Base-by-base conservation (phyloP, 805 yeast species). In the Candida maesae region DNA sequence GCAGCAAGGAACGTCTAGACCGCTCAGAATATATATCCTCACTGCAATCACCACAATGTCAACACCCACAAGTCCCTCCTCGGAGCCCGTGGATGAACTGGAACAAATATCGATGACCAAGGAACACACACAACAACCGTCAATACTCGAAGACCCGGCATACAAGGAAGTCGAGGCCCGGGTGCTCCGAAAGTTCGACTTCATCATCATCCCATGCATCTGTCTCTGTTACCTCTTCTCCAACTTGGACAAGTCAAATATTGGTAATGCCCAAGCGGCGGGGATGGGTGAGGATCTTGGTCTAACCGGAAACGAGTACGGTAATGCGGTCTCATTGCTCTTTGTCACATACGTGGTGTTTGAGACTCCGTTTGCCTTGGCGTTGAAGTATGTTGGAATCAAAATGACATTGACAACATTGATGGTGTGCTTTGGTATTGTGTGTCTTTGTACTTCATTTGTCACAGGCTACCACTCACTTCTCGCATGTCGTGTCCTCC, bases 231-330 rank as follows among this genome's bases (percentile, higher is more conserved):
- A 73, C 52, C 66, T 74, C 41, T 59, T 71, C 33, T 68, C 78
- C 3, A 65, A 67, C 35, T 58, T 78, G 41, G 83, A 78, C 56
- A 67, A 75, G 44, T 72, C 79, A 12, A 77, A 76, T 52, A 74
- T 78, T 39, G 81, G 82, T 49, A 78, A 78, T 52, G 82, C 82
- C 9, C 67, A 67, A 31, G 65, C 73, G 3, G 81, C 78, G 12
- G 82, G 83, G 4, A 48, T 77, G 45, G 56, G 65, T 0, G 61
- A 61, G 20, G 72, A 66, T 39, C 42, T 74, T 15, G 60, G 64
- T 7, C 53, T 74, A 19, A 50, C 58, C 1, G 65, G 64, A 1
- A 58, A 53, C 17, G 68, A 74, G 47, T 73, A 64, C 49, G 67
- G 71, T 18, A 65, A 63, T 27, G 68, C 66, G 21, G 72, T 71